Percentiles rank a stretch among this genome's conserved stretches.
phyloP scores from a whole-genome alignment of 1,284 basidiomycete genomes.

The Cystobasidiaceae sp. region DNA sequence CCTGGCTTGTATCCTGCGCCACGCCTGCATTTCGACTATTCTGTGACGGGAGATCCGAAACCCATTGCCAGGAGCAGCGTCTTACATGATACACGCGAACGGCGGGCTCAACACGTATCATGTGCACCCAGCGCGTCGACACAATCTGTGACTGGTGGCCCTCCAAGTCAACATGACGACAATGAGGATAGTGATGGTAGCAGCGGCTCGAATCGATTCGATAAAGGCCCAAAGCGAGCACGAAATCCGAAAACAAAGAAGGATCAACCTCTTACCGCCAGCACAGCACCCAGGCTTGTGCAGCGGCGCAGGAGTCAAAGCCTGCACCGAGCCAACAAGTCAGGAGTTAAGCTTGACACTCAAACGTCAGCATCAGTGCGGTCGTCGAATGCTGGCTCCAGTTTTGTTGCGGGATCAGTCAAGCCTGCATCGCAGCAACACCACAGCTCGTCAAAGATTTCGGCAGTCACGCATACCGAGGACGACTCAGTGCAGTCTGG shows the following conservation, averaged over 20 bases:
- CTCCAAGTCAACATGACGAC: background rate
- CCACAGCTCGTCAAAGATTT: no score
- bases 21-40: slow-evolving; percentile 7
- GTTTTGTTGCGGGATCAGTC: no score
- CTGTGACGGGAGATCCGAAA: background rate
- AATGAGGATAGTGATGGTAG: background rate
- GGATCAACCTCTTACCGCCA: background rate
- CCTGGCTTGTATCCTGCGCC: no score
- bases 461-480: no score
- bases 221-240: background rate
- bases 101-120: no score
- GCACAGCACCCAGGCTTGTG: background rate
- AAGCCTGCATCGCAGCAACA: no score
- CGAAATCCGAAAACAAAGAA: no score
- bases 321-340: background rate
- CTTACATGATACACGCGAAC: no score
- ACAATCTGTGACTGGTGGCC: background rate
- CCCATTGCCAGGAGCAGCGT: background rate
- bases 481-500: background rate
- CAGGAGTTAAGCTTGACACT: no score
- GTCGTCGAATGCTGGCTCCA: no score
- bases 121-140: background rate
- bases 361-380: no score
- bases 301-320: background rate
- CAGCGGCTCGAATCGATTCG: background rate